Evolutionary conservation across 2,329 filamentous ascomycete genomes (phyloP).

Genomic region (Leptosphaerulina australis): DNA sequence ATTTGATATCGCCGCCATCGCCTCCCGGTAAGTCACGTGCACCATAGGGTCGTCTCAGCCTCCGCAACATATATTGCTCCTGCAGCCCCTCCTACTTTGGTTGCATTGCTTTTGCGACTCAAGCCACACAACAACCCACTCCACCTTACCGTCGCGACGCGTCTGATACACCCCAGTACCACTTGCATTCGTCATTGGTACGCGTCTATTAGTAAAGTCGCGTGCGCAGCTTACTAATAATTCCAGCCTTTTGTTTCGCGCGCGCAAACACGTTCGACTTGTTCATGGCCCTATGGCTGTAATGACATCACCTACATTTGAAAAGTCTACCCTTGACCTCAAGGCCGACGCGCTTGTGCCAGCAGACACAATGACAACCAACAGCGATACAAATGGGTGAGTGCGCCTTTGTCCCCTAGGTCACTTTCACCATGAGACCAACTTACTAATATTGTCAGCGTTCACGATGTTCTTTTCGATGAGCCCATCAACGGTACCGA

Average conservation of each 20-base stretch:
- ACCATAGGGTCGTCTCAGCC: constrained; percentile 33
- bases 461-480: constrained; percentile 46
- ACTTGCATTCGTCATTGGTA: constrained; percentile 16
- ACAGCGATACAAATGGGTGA: constrained; percentile 65
- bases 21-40: constrained; percentile 46
- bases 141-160: constrained; percentile 23
- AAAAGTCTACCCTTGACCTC: constrained; percentile 53
- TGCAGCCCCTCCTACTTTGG: constrained; percentile 28
- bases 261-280: constrained; percentile 29
- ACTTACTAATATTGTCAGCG: constrained; percentile 33
- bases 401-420: constrained; percentile 42
- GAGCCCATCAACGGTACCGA: constrained; percentile 34
- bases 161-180: constrained; percentile 14
- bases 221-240: constrained; percentile 29
- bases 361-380: constrained; percentile 59
- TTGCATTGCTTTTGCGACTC: constrained; percentile 20
- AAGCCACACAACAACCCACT: constrained; percentile 25
- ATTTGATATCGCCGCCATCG: constrained; percentile 34
- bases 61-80: constrained; percentile 31
- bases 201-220: constrained; percentile 27
- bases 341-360: constrained; percentile 57
- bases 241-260: constrained; percentile 23
- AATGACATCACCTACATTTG: constrained; percentile 48
- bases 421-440: constrained; percentile 5
- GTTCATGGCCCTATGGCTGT: constrained; percentile 51